Evolutionary conservation across 2,329 filamentous ascomycete species (phyloP).

Genomic region (Colletotrichum caudatum): DNA sequence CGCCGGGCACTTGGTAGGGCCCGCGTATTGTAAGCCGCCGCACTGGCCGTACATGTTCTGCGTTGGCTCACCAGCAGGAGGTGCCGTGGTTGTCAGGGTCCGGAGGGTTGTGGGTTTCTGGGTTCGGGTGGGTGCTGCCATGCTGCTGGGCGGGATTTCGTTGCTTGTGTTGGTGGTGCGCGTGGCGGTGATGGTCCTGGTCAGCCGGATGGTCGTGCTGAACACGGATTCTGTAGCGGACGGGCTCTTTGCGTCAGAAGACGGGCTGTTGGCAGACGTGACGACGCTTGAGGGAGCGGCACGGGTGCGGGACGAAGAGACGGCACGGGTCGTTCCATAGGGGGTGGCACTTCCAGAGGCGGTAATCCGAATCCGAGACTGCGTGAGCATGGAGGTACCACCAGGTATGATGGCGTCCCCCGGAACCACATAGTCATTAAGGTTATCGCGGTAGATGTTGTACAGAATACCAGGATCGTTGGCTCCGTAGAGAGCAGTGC

Average conservation of each 20-base stretch:
- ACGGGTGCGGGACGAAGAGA: background rate
- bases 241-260: background rate
- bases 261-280: too few species aligned
- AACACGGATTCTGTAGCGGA: background rate
- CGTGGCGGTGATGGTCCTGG: background rate
- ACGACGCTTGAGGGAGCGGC: background rate
- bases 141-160: background rate
- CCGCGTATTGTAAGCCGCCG: slow-evolving; percentile 19
- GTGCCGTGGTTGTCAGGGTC: slow-evolving; percentile 5
- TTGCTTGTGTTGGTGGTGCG: background rate
- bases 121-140: background rate
- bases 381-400: slow-evolving; percentile 42
- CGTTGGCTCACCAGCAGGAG: background rate
- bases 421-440: slow-evolving; percentile 45
- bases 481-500: slow-evolving; percentile 64
- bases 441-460: slow-evolving; percentile 62
- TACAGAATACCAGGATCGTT: slow-evolving; percentile 65
- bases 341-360: slow-evolving; percentile 42
- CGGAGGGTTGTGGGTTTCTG: slow-evolving; percentile 1
- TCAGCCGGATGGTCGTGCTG: background rate
- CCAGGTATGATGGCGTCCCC: slow-evolving; percentile 48
- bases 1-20: slow-evolving; percentile 17
- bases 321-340: slow-evolving; percentile 4
- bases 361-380: slow-evolving; percentile 41
- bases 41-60: slow-evolving; percentile 32